Evolutionary conservation across 2,329 filamentous ascomycete genomes (phyloP).

Genomic region (Huntiella moniliformis): DNA sequence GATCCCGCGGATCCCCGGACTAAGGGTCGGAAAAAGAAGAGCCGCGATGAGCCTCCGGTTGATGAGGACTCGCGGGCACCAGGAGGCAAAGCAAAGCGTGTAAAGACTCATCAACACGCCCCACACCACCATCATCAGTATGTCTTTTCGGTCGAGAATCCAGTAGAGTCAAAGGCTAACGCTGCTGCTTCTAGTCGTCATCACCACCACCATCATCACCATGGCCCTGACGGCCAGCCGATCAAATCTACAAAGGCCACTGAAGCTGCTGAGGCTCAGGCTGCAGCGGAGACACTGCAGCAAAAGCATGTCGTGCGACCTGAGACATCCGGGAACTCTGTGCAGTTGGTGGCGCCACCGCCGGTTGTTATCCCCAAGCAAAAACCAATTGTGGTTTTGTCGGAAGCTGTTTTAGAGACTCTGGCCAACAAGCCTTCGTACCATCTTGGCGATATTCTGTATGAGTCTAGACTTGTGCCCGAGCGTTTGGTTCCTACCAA

Average conservation of each 20-base stretch:
- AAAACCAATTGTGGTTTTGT: constrained; percentile 46
- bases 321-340: background rate
- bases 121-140: constrained; percentile 49
- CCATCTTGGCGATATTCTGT: constrained; percentile 72
- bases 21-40: constrained; percentile 40
- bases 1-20: constrained; percentile 33
- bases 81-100: constrained; percentile 43
- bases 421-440: constrained; percentile 52
- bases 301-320: constrained; percentile 30
- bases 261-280: background rate
- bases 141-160: constrained; percentile 17
- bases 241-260: constrained; percentile 1
- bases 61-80: constrained; percentile 49
- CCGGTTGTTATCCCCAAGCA: constrained; percentile 34
- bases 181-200: constrained; percentile 12
- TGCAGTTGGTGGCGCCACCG: constrained; percentile 19
- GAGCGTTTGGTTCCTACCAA: constrained; percentile 26
- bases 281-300: constrained; percentile 16
- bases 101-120: constrained; percentile 37
- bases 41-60: constrained; percentile 55
- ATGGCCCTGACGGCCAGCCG: constrained; percentile 31
- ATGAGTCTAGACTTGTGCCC: constrained; percentile 47
- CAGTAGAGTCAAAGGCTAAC: background rate
- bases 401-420: constrained; percentile 51
- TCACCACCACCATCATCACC: constrained; percentile 36